Conservation (phyloP, 202 grass and related monocot species). For the Musa balbisiana region DNA sequence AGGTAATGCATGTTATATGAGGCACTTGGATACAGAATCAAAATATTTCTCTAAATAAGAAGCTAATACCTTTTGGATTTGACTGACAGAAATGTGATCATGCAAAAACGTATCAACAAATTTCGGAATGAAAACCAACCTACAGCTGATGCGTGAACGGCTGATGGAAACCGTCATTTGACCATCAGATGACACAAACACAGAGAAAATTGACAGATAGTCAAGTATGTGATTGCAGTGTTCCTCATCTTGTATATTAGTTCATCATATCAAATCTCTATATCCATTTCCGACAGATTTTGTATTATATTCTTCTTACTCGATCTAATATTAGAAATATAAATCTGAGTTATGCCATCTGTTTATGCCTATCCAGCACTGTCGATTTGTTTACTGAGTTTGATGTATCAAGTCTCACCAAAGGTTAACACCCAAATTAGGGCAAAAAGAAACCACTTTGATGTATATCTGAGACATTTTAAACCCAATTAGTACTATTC, state of each 20-base stretch:
- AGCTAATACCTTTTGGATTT: background rate
- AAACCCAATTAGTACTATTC: no score
- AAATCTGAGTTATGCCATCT: background rate
- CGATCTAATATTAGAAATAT: background rate
- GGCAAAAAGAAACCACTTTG: no score
- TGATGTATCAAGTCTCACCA: no score
- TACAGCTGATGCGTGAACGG: constrained; percentile 70
- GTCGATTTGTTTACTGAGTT: no score
- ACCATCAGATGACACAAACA: constrained; percentile 79
- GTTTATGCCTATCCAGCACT: background rate
- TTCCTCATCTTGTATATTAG: background rate
- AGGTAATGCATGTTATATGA: constrained; percentile 37
- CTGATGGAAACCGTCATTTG: constrained; percentile 92
- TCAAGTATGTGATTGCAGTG: no score
- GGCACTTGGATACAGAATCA: background rate
- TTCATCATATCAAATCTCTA: background rate
- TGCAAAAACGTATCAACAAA: constrained; percentile 65
- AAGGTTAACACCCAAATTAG: no score
- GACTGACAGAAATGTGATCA: constrained; percentile 81
- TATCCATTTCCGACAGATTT: background rate
- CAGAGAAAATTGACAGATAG: constrained; percentile 62
- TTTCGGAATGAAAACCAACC: constrained; percentile 81
- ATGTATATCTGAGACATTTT: no score
- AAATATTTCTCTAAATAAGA: background rate
- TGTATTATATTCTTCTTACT: background rate